Base-by-base conservation (phyloP, 208 protist genomes). In the Herpetomonas muscarum region DNA sequence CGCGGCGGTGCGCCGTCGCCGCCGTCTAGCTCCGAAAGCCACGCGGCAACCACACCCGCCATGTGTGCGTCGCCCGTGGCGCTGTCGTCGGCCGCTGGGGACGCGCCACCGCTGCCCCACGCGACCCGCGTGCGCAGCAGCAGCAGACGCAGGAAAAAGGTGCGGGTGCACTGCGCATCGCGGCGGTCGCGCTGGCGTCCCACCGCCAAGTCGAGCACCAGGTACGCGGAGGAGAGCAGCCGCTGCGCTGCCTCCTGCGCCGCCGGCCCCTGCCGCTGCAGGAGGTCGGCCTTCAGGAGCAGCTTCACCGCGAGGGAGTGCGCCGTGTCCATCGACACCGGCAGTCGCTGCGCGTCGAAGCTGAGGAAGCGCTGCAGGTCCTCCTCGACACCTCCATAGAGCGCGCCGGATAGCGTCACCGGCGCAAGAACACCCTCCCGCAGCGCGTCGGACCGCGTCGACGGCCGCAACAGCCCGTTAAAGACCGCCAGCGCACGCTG, bases 61-160 rank as follows among this genome's bases (percentile, higher is more conserved):
- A 39, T 39, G 34, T 39, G 34, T 39, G 34, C 34, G 34, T 39
- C 34, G 6, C 34, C 9, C 34, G n/a, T n/a, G n/a, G n/a, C n/a
- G n/a, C n/a, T n/a, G n/a, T n/a, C n/a, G n/a, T 39, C 9, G 9
- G 9, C 9, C 34, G 13, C 13, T 39, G 34, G 15, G 34, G 34
- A 7, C 34, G 15, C 34, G 34, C 34, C 34, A 15, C 34, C 34
- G 15, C 15, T 15, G 10, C 7, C 34, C 7, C 34, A 39, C 34
- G 34, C 34, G 34, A 15, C 34, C 34, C n/a, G n/a, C n/a, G n/a
- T n/a, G n/a, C 34, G 34, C 34, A 15, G 34, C 34, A 39, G 34
- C 51, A 81, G 29, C 0, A 73, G 31, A 25, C 79, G 70, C 29
- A 86, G 47, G 51, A 81, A 81, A 64, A 81, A 70, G 0, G 64